These are phyloP conservation scores for Cladosporium austrohemisphaericum DNA, from an alignment of 2,329 filamentous ascomycete genomes.

Conservation along the genomic window DNA sequence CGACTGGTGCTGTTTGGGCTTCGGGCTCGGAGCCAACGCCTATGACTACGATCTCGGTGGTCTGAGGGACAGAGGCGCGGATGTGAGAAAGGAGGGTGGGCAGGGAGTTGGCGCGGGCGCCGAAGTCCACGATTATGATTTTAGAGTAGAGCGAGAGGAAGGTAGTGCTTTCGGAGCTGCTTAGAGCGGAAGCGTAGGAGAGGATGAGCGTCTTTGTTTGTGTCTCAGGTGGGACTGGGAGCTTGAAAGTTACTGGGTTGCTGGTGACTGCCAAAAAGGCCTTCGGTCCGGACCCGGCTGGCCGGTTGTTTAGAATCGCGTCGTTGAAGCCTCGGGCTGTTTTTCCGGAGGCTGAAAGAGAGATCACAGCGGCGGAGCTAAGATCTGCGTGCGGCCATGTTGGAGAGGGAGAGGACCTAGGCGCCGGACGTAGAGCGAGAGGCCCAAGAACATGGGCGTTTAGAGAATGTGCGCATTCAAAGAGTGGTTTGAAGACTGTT, in stretches of 20 bases:
- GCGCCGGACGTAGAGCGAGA: constrained; percentile 16
- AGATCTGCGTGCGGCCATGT: constrained; percentile 18
- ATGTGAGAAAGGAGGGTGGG: constrained; percentile 7
- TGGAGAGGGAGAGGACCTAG: neutral
- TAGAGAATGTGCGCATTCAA: constrained; percentile 18
- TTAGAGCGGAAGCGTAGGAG: constrained; percentile 9
- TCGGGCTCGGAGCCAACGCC: constrained; percentile 18
- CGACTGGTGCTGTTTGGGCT: neutral
- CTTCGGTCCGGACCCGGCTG: constrained; percentile 3
- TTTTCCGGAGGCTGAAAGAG: constrained; percentile 19
- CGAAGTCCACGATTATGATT: constrained; percentile 21
- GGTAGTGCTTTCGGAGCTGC: neutral
- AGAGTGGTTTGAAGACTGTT: constrained; percentile 16
- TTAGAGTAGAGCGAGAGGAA: constrained; percentile 1
- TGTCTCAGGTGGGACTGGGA: neutral
- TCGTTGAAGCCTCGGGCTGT: constrained; percentile 20
- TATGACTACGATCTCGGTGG: constrained; percentile 4
- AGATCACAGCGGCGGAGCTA: constrained; percentile 13
- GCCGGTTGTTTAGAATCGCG: constrained; percentile 12
- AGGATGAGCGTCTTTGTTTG: constrained; percentile 2
- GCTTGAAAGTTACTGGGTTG: neutral
- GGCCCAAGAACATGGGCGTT: constrained; percentile 17
- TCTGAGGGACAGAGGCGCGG: neutral
- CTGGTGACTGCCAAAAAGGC: constrained; percentile 19
- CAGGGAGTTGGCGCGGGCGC: constrained; percentile 15